Evolutionary conservation across 176 grass and related monocot genomes (phyloP).

Genomic region (Eragrostis nindensis): DNA sequence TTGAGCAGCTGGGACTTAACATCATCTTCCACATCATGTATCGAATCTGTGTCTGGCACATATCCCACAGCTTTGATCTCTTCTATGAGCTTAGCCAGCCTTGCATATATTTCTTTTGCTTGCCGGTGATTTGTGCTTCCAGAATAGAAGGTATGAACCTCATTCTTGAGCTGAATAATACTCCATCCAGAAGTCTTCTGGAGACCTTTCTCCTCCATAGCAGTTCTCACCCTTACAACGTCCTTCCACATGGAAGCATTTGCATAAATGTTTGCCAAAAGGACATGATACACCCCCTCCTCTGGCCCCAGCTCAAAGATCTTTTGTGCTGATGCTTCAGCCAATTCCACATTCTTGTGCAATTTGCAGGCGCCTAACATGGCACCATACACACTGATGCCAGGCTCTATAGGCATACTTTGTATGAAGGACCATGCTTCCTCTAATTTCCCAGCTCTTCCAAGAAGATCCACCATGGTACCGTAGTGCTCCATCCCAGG

Average conservation of each 20-base stretch:
- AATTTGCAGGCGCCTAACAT: constrained; percentile 73
- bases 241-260: constrained; percentile 72
- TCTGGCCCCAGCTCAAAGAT: constrained; percentile 72
- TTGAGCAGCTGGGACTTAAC: constrained; percentile 67
- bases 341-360: constrained; percentile 70
- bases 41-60: constrained; percentile 61
- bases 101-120: constrained; percentile 64
- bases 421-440: too few species aligned
- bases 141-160: constrained; percentile 73
- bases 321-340: constrained; percentile 55
- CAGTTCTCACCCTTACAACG: constrained; percentile 64
- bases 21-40: constrained; percentile 84
- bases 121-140: constrained; percentile 80
- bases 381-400: constrained; percentile 73
- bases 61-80: constrained; percentile 78
- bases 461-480: too few species aligned
- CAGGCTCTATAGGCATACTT: constrained; percentile 56
- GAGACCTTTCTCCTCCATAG: constrained; percentile 75
- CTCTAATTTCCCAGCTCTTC: too few species aligned
- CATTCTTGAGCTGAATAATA: constrained; percentile 62
- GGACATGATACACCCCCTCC: constrained; percentile 70
- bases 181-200: constrained; percentile 77
- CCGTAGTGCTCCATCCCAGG: too few species aligned
- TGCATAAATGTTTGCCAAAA: constrained; percentile 91
- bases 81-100: constrained; percentile 56